Evolutionary conservation across 2,329 filamentous ascomycete genomes (phyloP).

Genomic region (Gyromitra esculenta): DNA sequence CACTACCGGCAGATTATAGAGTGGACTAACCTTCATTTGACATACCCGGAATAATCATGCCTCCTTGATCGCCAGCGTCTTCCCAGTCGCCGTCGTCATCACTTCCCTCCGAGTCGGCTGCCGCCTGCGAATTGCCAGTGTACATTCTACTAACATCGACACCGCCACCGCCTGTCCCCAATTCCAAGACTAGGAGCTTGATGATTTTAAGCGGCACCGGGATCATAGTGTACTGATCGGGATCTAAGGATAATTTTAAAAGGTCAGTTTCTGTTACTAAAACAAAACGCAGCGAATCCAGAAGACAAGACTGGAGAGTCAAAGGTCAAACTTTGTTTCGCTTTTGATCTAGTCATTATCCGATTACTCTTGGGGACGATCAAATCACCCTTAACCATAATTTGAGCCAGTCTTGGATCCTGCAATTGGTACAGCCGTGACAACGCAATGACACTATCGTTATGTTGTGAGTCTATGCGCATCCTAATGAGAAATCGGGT

Average conservation of each 20-base stretch:
- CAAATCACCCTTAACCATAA: constrained; percentile 89
- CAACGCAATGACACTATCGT: constrained; percentile 82
- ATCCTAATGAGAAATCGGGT: constrained; percentile 58
- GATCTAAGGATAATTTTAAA: constrained; percentile 66
- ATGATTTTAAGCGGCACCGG: constrained; percentile 92
- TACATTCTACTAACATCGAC: constrained; percentile 69
- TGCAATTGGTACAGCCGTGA: constrained; percentile 90
- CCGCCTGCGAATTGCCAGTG: constrained; percentile 66
- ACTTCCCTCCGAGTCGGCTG: constrained; percentile 70
- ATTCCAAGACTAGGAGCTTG: constrained; percentile 93
- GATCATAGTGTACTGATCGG: constrained; percentile 87
- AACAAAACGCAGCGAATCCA: constrained; percentile 47
- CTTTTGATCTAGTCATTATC: constrained; percentile 93
- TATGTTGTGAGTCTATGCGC: constrained; percentile 24
- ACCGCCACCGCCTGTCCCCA: constrained; percentile 78
- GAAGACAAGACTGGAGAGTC: constrained; percentile 53
- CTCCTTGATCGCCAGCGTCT: constrained; percentile 72
- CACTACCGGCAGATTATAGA: constrained; percentile 66
- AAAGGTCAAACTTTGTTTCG: constrained; percentile 74
- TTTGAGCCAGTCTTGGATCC: constrained; percentile 79
- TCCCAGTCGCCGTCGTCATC: constrained; percentile 85
- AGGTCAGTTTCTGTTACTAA: constrained; percentile 43
- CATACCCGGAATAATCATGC: constrained; percentile 74
- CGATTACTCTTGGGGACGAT: constrained; percentile 80
- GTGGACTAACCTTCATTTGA: constrained; percentile 89